Conservation (phyloP, 1,284 basidiomycete species). For the Salmacisia buchloeana region DNA sequence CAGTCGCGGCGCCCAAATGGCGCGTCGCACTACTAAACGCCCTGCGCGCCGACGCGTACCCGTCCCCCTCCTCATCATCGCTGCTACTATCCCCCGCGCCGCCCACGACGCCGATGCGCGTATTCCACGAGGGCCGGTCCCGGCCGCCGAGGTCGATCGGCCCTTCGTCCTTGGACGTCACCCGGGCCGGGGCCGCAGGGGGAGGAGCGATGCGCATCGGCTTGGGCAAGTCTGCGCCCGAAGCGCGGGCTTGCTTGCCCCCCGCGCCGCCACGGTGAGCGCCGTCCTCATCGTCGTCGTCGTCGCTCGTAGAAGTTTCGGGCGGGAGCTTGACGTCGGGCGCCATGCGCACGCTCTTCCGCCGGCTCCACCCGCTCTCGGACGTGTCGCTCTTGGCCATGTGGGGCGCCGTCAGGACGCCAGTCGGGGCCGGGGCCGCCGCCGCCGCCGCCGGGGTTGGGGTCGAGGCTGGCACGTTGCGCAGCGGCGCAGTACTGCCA, state of each 20-base stretch:
- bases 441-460: neutral
- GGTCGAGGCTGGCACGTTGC: neutral
- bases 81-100: slow-evolving; percentile 23
- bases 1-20: slow-evolving; percentile 37
- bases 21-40: slow-evolving; percentile 40
- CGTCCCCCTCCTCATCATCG: slow-evolving; percentile 38
- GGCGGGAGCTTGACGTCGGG: slow-evolving; percentile 42
- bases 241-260: no score
- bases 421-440: neutral
- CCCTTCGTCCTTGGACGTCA: slow-evolving; percentile 21
- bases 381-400: slow-evolving; percentile 22
- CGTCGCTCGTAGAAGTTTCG: slow-evolving; percentile 26
- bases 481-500: neutral
- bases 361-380: slow-evolving; percentile 21
- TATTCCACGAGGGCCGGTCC: slow-evolving; percentile 36
- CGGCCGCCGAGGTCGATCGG: slow-evolving; percentile 25
- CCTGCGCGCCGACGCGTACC: slow-evolving; percentile 36
- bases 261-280: slow-evolving; percentile 19
- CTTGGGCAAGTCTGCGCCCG: no score
- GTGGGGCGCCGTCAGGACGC: no score
- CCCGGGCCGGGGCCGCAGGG: slow-evolving; percentile 17
- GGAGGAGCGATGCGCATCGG: slow-evolving; percentile 14
- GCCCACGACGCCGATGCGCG: slow-evolving; percentile 25
- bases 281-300: slow-evolving; percentile 6
- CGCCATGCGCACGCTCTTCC: slow-evolving; percentile 47